Evolutionary conservation across 1,284 basidiomycete genomes (phyloP), one percentile per base, ranked within the genome.

Genomic region (Ceratobasidium theobromae): DNA sequence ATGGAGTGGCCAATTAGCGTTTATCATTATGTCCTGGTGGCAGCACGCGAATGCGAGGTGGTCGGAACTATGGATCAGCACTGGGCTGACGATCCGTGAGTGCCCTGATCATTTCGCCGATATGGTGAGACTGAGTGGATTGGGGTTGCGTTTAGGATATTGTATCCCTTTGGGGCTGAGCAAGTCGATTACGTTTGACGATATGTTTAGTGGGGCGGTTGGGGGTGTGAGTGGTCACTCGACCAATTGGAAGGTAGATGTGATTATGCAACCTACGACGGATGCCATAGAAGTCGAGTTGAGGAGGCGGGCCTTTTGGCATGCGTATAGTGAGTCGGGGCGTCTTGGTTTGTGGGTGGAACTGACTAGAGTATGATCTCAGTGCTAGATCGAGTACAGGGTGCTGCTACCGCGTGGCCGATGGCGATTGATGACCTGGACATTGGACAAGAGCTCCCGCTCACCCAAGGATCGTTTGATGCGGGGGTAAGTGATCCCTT

Each of bases 371-470:
- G 25, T 27, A 14, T 3, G 2, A 32, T 16, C 8, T 38, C 35
- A 60, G 57, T 60, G 57, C 46, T 60, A 4, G 57, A 60, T 27
- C 43, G 57, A 6, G 43, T 48, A 3, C 43, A 48, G 11, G 57
- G 57, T 3, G 43, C 57, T 3, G 57, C 57, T 30, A 60, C 57
- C 2, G 57, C 57, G 16, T 60, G 57, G 57, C 57, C 57, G 2
- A 60, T 60, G 57, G 57, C 57, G 21, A 49, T 60, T 60, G 57
- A 60, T 27, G 57, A 60, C 21, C 28, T 60, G 32, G 57, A 60
- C 28, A 48, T 60, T 21, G 57, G 57, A 6, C 57, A 60, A 27
- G 57, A 60, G 11, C 16, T 60, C 9, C 57, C 57, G 30, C 25
- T 60, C 45, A 48, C 57, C 5, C 57, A 49, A 16, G 33, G 11